Percentiles rank a stretch among this genome's conserved stretches.
Evolutionary conservation across 495 filamentous ascomycete species (phyloP).

Genomic region (Penicillium alfredii): DNA sequence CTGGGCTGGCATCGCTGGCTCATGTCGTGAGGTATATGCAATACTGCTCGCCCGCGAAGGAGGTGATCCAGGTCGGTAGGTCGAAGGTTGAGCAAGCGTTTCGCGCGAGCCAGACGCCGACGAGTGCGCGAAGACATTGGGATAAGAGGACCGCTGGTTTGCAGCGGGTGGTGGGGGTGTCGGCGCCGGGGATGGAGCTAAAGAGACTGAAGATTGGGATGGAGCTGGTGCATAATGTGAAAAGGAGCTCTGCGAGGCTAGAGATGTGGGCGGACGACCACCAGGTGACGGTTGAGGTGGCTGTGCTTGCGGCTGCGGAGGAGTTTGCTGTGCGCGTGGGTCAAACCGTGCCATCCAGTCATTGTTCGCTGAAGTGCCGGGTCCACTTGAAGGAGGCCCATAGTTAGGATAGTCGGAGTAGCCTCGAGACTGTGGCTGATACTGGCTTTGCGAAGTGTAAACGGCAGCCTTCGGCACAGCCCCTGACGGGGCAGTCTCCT

Average conservation of each 20-base stretch:
- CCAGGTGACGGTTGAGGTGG: constrained; percentile 20
- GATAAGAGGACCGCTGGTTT: constrained; percentile 33
- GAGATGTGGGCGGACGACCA: constrained; percentile 17
- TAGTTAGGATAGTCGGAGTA: constrained; percentile 37
- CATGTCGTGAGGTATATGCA: constrained; percentile 30
- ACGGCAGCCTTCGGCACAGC: constrained; percentile 17
- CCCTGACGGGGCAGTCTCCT: constrained; percentile 16
- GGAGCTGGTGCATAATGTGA: constrained; percentile 27
- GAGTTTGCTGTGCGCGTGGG: constrained; percentile 33
- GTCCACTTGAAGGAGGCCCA: constrained; percentile 17
- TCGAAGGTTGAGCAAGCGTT: constrained; percentile 20
- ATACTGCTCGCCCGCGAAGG: constrained; percentile 27
- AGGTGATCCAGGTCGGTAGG: constrained; percentile 35
- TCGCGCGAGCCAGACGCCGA: constrained; percentile 28
- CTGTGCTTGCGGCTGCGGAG: constrained; percentile 20
- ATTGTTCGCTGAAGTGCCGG: constrained; percentile 29
- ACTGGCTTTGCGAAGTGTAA: constrained; percentile 27
- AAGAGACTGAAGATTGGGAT: constrained; percentile 19
- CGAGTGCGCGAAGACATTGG: constrained; percentile 28
- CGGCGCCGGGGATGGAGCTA: constrained; percentile 35
- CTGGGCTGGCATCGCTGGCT: constrained; percentile 29
- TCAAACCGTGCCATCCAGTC: constrained; percentile 47
- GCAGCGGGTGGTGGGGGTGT: constrained; percentile 35
- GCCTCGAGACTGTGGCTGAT: constrained; percentile 26
- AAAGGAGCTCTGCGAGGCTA: constrained; percentile 26